Evolutionary conservation across 768 basidiomycete species (phyloP), one percentile per base, ranked within the genome.

Genomic region (Calocybe gangraenosa): DNA sequence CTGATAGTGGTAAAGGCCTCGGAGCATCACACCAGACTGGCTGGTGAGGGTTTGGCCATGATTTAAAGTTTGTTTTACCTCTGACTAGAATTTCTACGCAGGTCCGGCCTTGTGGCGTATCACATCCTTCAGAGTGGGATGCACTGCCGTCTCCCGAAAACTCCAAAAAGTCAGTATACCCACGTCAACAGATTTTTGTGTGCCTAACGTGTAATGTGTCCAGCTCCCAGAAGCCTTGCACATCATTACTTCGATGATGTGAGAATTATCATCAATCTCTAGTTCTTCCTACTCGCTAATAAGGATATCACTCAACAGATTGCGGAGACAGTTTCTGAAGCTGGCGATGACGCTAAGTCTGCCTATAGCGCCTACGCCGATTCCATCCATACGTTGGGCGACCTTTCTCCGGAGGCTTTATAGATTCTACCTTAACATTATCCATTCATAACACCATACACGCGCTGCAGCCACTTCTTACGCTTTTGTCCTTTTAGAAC

Each of bases 21-120:
- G 96, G 96, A 32, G 96, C 95, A 2, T 96, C 93, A 4, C 96
- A 99, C 67, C 96, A 99, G 65, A 97, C 94, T 50, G 96, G 96
- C 54, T 99, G 95, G 94, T 85, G 58, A 65, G 74, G 52, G 23
- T 33, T 18, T 7, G 39, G 15, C 19, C 14, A 18, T 37, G 23
- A 5, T 4, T 3, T 20, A 45, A 15, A 25, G 11, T 28, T 28
- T 28, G 5, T 11, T 28, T 11, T 28, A 5, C 25, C 11, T 11
- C 25, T 20, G 15, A 1, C 6, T 18, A 21, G 19, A 19, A 4
- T 8, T 5, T 2, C 19, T 6, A 13, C 28, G 7, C 42, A 87
- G 84, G 87, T 90, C 91, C 18, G 92, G 92, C 35, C 70, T 94
- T 15, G 91, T 95, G 40, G 89, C 90, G 13, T 92, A 85, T 61